A percentile compares a stretch with the other conserved stretches of the same genome.
phyloP scores from a whole-genome alignment of 768 basidiomycete species.

The Collybia sp. region DNA sequence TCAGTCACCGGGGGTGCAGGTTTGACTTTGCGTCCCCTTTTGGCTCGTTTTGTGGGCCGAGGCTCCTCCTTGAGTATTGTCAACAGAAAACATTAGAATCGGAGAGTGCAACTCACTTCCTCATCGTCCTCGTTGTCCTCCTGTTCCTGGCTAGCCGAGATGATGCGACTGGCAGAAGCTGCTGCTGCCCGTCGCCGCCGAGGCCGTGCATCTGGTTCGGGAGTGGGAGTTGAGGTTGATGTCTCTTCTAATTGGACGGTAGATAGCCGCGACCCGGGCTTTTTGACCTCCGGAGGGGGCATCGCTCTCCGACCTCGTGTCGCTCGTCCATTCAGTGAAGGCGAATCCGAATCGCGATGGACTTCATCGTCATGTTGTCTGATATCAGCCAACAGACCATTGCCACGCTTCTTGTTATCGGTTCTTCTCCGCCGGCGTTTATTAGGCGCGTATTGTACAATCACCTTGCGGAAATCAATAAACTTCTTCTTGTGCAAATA shows the following conservation, averaged over 20 bases:
- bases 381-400: constrained; percentile 79
- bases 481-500: constrained; percentile 89
- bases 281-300: constrained; percentile 25
- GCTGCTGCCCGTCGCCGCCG: constrained; percentile 16
- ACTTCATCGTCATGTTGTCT: constrained; percentile 67
- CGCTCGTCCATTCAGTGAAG: constrained; percentile 28
- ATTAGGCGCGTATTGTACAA: constrained; percentile 60
- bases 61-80: constrained; percentile 19
- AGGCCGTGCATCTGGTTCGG: constrained; percentile 50
- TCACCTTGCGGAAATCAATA: constrained; percentile 80
- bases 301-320: constrained; percentile 38
- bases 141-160: constrained; percentile 8
- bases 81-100: neutral
- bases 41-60: constrained; percentile 34
- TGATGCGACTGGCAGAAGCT: constrained; percentile 13
- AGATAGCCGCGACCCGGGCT: constrained; percentile 29
- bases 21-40: constrained; percentile 36
- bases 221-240: constrained; percentile 58
- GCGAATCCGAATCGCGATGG: constrained; percentile 27
- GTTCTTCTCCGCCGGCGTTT: constrained; percentile 59
- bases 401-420: constrained; percentile 70
- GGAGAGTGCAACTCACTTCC: constrained; percentile 15
- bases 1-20: constrained; percentile 35
- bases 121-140: constrained; percentile 11
- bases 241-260: constrained; percentile 44